Conservation (phyloP, 169 alveolate species). For the Eimeria zaria region DNA sequence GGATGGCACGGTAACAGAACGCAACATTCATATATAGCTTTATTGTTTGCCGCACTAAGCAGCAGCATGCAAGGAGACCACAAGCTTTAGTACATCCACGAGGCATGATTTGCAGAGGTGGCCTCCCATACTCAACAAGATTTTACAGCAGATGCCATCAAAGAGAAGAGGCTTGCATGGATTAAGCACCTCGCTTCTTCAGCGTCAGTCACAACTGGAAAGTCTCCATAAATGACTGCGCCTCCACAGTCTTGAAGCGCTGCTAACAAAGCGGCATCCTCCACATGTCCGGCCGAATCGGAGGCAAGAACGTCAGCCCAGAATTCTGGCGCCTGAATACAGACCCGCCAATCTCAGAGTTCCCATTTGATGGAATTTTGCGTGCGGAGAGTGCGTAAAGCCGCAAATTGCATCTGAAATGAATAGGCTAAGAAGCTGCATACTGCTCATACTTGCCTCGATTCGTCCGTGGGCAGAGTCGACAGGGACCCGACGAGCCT, state of each 20-base stretch:
- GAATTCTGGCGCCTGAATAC: constrained; percentile 60
- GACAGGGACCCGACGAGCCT: constrained; percentile 57
- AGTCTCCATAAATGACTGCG: constrained; percentile 51
- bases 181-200: constrained; percentile 54
- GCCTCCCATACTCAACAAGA: not conserved
- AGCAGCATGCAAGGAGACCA: not conserved
- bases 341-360: not conserved
- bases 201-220: constrained; percentile 43
- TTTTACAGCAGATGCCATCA: not conserved
- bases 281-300: constrained; percentile 29
- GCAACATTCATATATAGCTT: not conserved
- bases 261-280: constrained; percentile 57
- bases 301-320: constrained; percentile 45
- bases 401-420: not conserved
- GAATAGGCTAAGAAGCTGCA: not conserved
- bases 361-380: not conserved
- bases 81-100: not conserved
- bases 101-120: not conserved
- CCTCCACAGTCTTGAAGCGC: constrained; percentile 74
- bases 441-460: constrained; percentile 13
- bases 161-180: not conserved
- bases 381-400: not conserved
- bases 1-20: not conserved
- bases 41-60: not conserved
- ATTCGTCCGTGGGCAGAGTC: constrained; percentile 60